These are phyloP conservation scores for Aschersonia sp. DNA, from an alignment of 2,329 filamentous ascomycete species.

Conservation along the genomic window DNA sequence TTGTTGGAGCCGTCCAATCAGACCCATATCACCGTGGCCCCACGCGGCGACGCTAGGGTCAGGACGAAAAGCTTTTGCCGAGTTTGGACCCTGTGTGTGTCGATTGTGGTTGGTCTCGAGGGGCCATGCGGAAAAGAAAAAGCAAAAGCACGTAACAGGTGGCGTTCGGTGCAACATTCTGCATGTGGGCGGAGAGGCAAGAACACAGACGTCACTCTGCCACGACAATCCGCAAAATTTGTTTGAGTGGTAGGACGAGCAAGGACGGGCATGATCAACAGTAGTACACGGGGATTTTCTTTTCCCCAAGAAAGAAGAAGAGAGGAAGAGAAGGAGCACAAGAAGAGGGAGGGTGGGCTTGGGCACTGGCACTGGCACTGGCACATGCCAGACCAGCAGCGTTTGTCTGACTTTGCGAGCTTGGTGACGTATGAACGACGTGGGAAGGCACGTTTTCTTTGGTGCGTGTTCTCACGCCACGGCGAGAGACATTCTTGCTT, in stretches of 20 bases:
- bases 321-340: neutral
- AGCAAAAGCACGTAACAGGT: neutral
- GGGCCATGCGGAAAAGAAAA: no score
- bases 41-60: neutral
- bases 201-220: neutral
- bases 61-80: no score
- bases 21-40: neutral
- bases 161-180: neutral
- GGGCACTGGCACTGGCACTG: neutral
- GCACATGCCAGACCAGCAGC: neutral
- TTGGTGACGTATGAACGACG: neutral
- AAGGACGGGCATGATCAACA: neutral
- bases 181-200: neutral
- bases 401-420: neutral
- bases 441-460: neutral
- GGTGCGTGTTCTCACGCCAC: neutral
- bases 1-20: neutral
- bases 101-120: neutral
- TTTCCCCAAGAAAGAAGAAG: no score
- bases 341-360: neutral
- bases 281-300: neutral
- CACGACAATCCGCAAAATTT: neutral
- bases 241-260: no score
- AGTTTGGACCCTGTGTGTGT: no score
- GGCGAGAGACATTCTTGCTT: neutral